phyloP scores from a whole-genome alignment of 768 basidiomycete species.

The Suillus variegatus region DNA sequence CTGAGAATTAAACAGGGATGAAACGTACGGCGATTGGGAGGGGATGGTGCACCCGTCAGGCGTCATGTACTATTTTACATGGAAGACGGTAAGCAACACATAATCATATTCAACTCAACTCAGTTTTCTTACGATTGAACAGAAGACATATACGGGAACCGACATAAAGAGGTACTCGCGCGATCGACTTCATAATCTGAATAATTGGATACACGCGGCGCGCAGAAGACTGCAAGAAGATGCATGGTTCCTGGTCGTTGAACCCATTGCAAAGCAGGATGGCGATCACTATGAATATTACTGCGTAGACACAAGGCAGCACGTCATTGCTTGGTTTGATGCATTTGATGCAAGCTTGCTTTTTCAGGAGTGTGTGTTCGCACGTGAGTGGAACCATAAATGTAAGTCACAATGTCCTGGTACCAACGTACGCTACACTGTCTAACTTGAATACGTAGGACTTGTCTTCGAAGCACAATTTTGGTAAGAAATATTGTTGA shows the following conservation, averaged over 20 bases:
- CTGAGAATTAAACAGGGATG: neutral
- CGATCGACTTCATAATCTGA: neutral
- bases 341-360: neutral
- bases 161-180: neutral
- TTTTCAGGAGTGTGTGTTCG: neutral
- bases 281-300: neutral
- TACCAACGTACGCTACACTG: neutral
- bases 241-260: neutral
- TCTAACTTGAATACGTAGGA: neutral
- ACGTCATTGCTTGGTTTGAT: neutral
- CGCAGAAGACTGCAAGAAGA: neutral
- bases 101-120: neutral
- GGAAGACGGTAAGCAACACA: neutral
- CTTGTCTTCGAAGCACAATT: neutral
- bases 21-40: neutral
- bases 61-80: neutral
- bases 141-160: neutral
- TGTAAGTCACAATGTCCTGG: neutral
- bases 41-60: neutral
- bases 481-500: neutral
- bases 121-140: neutral
- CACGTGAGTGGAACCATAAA: neutral
- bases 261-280: neutral
- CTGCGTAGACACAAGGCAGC: neutral
- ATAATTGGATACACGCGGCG: neutral